phyloP scores from a whole-genome alignment of 176 grass and related monocot genomes.

The Aegilops speltoides region DNA sequence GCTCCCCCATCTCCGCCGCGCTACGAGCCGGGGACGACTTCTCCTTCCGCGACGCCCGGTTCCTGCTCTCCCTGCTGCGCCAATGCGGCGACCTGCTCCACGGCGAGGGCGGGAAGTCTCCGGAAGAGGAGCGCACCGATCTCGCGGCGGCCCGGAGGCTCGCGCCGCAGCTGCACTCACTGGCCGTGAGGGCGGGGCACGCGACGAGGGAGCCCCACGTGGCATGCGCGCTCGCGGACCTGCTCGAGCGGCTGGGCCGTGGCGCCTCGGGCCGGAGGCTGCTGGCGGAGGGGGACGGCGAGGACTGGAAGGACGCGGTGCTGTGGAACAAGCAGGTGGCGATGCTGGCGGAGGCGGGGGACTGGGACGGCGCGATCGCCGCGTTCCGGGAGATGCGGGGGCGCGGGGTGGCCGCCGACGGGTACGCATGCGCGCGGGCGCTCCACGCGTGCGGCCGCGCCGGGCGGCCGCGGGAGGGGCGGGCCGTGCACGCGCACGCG shows the following conservation, averaged over 20 bases:
- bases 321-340: slow-evolving; percentile 83
- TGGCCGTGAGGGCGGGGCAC: slow-evolving; percentile 42
- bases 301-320: slow-evolving; percentile 31
- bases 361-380: slow-evolving; percentile 43
- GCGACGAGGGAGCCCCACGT: slow-evolving; percentile 44
- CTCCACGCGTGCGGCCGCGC: slow-evolving; percentile 72
- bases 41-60: slow-evolving; percentile 38
- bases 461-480: slow-evolving; percentile 41
- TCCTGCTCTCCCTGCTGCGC: slow-evolving; percentile 47
- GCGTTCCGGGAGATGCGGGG: slow-evolving; percentile 62
- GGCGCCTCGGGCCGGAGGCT: slow-evolving; percentile 33
- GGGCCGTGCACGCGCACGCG: slow-evolving; percentile 52
- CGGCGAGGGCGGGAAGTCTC: not conserved
- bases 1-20: slow-evolving; percentile 21
- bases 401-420: slow-evolving; percentile 52
- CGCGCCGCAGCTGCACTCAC: slow-evolving; percentile 64
- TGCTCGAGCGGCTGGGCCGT: slow-evolving; percentile 52
- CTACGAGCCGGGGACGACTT: slow-evolving; percentile 25
- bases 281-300: slow-evolving; percentile 23
- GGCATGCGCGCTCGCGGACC: slow-evolving; percentile 66
- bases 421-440: slow-evolving; percentile 61
- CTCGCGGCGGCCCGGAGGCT: not conserved
- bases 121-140: not conserved
- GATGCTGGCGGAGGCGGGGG: slow-evolving; percentile 54
- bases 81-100: slow-evolving; percentile 43